A percentile compares a stretch with the other conserved stretches of the same genome.
phyloP scores from a whole-genome alignment of 2,329 filamentous ascomycete species.

The Pseudogymnoascus sp. region DNA sequence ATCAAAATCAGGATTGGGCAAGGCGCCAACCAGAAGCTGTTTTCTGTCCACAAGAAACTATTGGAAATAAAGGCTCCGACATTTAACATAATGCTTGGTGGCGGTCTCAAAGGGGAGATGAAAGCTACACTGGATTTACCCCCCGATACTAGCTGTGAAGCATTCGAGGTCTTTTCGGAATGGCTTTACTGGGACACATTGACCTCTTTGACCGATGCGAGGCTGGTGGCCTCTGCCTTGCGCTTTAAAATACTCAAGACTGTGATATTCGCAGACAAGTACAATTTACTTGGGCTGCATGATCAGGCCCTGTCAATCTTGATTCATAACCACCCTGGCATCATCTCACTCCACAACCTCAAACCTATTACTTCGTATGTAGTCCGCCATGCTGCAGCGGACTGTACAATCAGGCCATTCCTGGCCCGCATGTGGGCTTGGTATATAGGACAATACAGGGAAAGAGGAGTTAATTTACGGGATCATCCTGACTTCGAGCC shows the following conservation, averaged over 20 bases:
- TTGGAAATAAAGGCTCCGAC: background rate
- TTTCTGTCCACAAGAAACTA: background rate
- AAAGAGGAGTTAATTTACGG: too few species aligned
- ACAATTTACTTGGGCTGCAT: background rate
- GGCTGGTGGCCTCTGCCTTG: background rate
- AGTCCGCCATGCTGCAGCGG: background rate
- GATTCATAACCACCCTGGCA: too few species aligned
- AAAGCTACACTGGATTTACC: too few species aligned
- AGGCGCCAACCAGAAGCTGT: background rate
- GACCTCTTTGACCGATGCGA: background rate
- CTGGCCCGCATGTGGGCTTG: background rate
- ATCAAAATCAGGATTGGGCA: background rate
- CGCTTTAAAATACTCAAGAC: background rate
- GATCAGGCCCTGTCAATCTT: background rate
- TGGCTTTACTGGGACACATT: background rate
- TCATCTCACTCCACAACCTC: too few species aligned
- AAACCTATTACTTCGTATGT: background rate
- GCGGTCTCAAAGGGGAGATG: background rate
- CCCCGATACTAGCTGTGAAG: background rate
- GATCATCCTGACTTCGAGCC: background rate
- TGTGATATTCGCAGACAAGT: background rate
- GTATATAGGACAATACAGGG: too few species aligned
- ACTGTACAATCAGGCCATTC: background rate
- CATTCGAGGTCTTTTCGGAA: background rate
- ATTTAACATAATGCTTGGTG: background rate